Base-by-base conservation (phyloP, 257 asterid species). In the Nicotiana obtusifolia region DNA sequence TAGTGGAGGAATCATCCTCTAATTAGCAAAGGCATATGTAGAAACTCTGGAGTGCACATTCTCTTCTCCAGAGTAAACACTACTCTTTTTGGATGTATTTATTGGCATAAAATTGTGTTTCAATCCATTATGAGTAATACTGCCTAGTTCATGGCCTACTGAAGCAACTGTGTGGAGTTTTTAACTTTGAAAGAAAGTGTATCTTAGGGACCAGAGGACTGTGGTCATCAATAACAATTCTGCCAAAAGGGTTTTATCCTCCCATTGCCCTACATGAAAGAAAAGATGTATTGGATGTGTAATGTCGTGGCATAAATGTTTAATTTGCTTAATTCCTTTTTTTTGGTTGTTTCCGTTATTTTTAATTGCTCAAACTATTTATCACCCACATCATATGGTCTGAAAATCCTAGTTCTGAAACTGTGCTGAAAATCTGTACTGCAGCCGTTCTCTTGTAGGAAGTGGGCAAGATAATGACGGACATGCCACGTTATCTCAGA, bases 401-500 rank as follows among this genome's bases (percentile, higher is more conserved):
- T 47, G 62, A 16, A 15, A 49, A 47, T 73, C 5, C 5, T 24
- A 47, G 4, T 73, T 49, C 3, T 47, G 41, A 7, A 24, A 73
- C 41, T 7, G 13, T 6, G 9, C 60, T 69, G 53, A 11, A 16
- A 33, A 37, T 54, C 35, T 41, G 28, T 57, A 16, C 76, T 77
- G 52, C 82, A 76, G 87, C 67, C 35, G 44, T 24, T 82, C 80
- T 69, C 75, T 64, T 78, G 82, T 85, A 84, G 85, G 88, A 86
- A 61, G 56, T 83, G 73, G 80, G 92, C 87, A 87, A 87, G 89
- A 81, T 52, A 76, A 95, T 93, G 99, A 90, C 90, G 49, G 93
- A 90, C 80, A 76, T 92, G 92, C 95, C 98, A 76, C 85, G 91
- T 86, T 81, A 92, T 84, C 54, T 94, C 78, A 86, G 90, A 86